Percentiles rank a stretch among this genome's conserved stretches.
These are phyloP conservation scores for Sicyos baderoa DNA, from an alignment of 306 rosid species.

Conservation along the genomic window DNA sequence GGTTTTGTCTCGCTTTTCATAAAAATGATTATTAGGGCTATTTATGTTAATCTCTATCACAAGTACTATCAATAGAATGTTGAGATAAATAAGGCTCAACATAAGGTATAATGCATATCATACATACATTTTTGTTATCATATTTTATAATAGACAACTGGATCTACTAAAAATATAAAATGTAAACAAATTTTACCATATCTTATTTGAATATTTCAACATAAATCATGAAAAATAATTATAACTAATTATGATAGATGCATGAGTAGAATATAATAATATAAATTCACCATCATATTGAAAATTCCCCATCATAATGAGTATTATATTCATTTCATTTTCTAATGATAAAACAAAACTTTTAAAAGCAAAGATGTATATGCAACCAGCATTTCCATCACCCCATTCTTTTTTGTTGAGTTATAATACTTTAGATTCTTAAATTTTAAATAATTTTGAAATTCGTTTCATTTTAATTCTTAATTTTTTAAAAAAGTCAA, in stretches of 20 bases:
- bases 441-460: no score
- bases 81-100: no score
- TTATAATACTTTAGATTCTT: no score
- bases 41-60: no score
- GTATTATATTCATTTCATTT: background rate
- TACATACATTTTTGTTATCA: no score
- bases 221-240: background rate
- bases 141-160: background rate
- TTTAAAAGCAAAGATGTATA: background rate
- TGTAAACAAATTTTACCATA: background rate
- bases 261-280: background rate
- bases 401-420: background rate
- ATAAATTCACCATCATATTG: background rate
- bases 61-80: no score
- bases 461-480: no score
- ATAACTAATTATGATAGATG: slow-evolving; percentile 7
- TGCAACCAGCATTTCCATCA: background rate
- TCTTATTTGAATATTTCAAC: background rate
- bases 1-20: no score
- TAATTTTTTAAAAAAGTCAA: no score
- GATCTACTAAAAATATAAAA: background rate
- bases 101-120: background rate
- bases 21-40: no score
- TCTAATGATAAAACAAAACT: no score
- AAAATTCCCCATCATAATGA: no score